phyloP scores from a whole-genome alignment of 352 stramenopile genomes.

The Pythium sukuiense region DNA sequence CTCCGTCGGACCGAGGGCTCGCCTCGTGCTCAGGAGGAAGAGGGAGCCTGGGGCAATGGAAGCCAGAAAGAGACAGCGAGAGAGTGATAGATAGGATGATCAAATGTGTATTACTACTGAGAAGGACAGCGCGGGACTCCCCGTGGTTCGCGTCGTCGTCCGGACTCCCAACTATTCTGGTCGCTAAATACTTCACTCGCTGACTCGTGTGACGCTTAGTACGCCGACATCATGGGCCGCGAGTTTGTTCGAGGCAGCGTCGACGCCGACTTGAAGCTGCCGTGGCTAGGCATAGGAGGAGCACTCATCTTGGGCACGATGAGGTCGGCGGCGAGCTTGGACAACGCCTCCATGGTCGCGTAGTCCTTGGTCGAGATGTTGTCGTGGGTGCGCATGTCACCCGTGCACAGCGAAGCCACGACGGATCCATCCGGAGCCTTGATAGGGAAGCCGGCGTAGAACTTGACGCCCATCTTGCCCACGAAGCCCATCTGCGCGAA shows the following conservation, averaged over 20 bases:
- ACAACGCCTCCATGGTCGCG: constrained; percentile 67
- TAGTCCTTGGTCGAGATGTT: constrained; percentile 74
- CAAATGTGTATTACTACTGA: too few species aligned
- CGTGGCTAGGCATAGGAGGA: neutral
- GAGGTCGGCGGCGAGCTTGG: constrained; percentile 52
- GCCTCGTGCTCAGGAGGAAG: too few species aligned
- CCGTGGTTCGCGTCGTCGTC: neutral
- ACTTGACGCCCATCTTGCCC: constrained; percentile 50
- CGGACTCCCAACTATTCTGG: neutral
- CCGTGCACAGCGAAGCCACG: constrained; percentile 44
- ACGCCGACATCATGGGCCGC: neutral
- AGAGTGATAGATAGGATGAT: too few species aligned
- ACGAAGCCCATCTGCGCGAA: constrained; percentile 54
- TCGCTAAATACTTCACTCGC: neutral
- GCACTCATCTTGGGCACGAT: constrained; percentile 15
- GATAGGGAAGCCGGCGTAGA: constrained; percentile 68
- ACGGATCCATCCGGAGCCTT: constrained; percentile 45
- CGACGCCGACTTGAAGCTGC: neutral
- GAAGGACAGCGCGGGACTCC: neutral
- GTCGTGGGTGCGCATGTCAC: constrained; percentile 44
- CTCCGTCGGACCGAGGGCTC: too few species aligned
- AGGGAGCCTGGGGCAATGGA: too few species aligned
- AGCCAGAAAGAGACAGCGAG: too few species aligned
- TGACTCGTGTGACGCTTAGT: neutral
- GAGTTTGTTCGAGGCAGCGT: neutral